Conservation (phyloP, 306 rosid species). For the Rubus parviflorus region DNA sequence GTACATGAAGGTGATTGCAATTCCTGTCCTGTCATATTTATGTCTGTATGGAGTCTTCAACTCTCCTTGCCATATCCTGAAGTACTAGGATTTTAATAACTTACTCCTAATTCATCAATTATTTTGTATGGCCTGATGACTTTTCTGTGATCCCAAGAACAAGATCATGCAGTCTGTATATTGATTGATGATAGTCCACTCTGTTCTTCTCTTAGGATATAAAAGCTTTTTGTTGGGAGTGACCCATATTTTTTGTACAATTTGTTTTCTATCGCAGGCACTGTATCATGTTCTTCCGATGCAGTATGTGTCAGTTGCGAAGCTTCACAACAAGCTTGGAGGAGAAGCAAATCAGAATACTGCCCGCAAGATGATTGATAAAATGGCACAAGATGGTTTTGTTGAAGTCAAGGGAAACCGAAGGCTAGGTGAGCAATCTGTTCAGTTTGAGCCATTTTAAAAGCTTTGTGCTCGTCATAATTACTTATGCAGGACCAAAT, state of each 20-base stretch:
- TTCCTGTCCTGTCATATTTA: background rate
- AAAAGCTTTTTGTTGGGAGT: background rate
- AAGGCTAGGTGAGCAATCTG: constrained; percentile 56
- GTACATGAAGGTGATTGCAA: constrained; percentile 64
- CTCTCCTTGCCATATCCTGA: background rate
- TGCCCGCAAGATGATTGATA: constrained; percentile 67
- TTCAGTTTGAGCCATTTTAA: background rate
- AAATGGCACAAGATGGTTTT: constrained; percentile 78
- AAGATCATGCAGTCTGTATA: too few species aligned
- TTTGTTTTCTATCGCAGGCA: constrained; percentile 48
- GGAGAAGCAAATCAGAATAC: constrained; percentile 64
- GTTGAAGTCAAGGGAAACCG: constrained; percentile 70
- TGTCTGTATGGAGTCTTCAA: background rate
- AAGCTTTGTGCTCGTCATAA: background rate
- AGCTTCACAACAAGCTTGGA: constrained; percentile 73
- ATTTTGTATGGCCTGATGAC: background rate
- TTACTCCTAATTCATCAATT: background rate
- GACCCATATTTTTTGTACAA: background rate
- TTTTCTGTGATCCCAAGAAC: background rate
- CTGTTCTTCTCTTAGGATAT: background rate
- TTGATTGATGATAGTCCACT: background rate
- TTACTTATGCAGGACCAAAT: background rate
- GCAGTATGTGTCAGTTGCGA: constrained; percentile 63
- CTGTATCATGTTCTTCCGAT: constrained; percentile 76
- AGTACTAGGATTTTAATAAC: background rate